These are phyloP conservation scores for Ilex paraguariensis DNA, from an alignment of 305 asterid genomes.

Conservation along the genomic window DNA sequence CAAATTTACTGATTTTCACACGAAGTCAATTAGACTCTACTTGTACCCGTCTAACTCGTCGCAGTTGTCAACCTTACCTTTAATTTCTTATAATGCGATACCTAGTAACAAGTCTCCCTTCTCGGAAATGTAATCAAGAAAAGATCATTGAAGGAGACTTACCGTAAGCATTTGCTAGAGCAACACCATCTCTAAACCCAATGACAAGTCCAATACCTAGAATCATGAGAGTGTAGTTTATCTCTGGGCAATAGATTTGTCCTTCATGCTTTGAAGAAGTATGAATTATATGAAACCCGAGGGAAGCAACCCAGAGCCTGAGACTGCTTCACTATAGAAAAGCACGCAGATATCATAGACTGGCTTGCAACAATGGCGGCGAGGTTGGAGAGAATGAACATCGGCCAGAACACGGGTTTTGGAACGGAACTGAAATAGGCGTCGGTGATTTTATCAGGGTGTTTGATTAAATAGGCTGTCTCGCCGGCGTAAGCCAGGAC, in stretches of 20 bases:
- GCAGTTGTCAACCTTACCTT: too few species aligned
- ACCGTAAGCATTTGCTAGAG: constrained; percentile 44
- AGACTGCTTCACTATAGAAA: constrained; percentile 43
- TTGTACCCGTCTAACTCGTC: too few species aligned
- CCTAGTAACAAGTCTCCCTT: too few species aligned
- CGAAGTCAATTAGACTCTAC: too few species aligned
- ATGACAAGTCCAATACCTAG: constrained; percentile 32
- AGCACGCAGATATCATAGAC: constrained; percentile 43
- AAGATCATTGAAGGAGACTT: not conserved
- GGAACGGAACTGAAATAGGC: constrained; percentile 47
- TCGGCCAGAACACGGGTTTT: constrained; percentile 40
- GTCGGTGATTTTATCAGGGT: constrained; percentile 34
- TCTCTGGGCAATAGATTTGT: constrained; percentile 38
- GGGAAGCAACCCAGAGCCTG: constrained; percentile 40
- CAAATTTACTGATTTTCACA: too few species aligned
- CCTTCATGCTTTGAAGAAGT: constrained; percentile 45
- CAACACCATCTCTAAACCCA: constrained; percentile 42
- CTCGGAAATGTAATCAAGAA: too few species aligned
- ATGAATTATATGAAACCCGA: constrained; percentile 28
- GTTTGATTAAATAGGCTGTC: constrained; percentile 35
- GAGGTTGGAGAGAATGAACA: constrained; percentile 38
- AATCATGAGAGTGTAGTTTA: constrained; percentile 32
- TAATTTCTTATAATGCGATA: too few species aligned
- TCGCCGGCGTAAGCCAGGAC: constrained; percentile 40
- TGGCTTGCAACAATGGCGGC: constrained; percentile 50